Base-by-base conservation (phyloP, 148 eudicot genomes). In the Vaccinium darrowii region DNA sequence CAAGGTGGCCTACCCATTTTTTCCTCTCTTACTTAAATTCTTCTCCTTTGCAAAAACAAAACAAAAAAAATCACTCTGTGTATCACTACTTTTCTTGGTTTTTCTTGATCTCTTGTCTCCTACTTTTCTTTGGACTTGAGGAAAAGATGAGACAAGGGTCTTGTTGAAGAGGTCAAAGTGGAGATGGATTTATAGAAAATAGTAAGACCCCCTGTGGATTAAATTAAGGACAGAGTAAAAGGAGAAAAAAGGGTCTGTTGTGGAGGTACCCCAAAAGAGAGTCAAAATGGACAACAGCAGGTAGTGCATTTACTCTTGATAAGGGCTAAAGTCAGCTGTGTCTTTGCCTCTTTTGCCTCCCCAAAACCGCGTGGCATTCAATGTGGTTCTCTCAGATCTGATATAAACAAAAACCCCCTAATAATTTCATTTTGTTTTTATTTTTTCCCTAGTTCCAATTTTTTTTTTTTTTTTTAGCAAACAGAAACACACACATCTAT, bases 1-100 rank as follows among this genome's bases (percentile, higher is more conserved):
- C 98, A 94, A 80, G 98, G 98, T 58, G 97, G 95, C 80, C 98
- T 95, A 30, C 93, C 98, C 98, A 95, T 69, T 19, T 36, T 36
- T 5, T 23, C 16, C 39, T 39, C 43, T 27, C 39, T 14, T 27
- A 14, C 18, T 14, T 9, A 30, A n/a, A 8, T 11, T 51, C 33
- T 72, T 79, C 72, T 47, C 67, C 52, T 14, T 77, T n/a, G 72
- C 14, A 23, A 23, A 62, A 23, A 65, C 2, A 62, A 25, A 21
- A 62, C 0, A 16, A 58, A 16, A 60, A 67, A n/a, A 79, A n/a
- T 16, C 82, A 60, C 25, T 82, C 81, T 85, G 75, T 85, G 25
- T 79, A 9, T 69, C 74, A 69, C 74, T 27, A 12, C 3, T 27
- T 69, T 39, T 69, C 74, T 27, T 69, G 43, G 16, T 69, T 69